Evolutionary conservation across 2,329 filamentous ascomycete species (phyloP).

Genomic region (Pestalotiopsis sp.): DNA sequence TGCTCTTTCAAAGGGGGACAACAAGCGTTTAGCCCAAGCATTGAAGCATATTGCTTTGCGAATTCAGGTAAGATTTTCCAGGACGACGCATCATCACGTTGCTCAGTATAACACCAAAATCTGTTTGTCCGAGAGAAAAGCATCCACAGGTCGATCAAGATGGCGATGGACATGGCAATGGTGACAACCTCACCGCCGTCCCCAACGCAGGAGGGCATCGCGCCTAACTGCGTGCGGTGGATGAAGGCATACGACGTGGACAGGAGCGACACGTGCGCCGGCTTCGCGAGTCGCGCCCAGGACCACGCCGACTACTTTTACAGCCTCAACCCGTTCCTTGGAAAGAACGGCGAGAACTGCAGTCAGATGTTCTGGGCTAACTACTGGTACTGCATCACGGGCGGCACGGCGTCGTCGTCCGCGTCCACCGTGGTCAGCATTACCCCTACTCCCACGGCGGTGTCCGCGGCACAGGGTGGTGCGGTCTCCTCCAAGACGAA

Average conservation of each 20-base stretch:
- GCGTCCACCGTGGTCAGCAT: neutral
- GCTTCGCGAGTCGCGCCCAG: slow-evolving; percentile 12
- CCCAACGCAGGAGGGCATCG: slow-evolving; percentile 15
- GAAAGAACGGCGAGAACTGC: slow-evolving; percentile 16
- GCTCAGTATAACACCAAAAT: neutral
- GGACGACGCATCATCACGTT: neutral
- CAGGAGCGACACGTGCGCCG: slow-evolving; percentile 12
- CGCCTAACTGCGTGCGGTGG: slow-evolving; percentile 16
- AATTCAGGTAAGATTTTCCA: neutral
- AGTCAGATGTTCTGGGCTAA: slow-evolving; percentile 12
- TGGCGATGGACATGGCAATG: neutral
- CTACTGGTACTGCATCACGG: slow-evolving; percentile 15
- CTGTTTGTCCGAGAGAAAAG: neutral
- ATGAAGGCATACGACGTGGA: slow-evolving; percentile 13
- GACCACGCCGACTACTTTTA: slow-evolving; percentile 2
- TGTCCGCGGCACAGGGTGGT: neutral
- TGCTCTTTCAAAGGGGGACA: neutral
- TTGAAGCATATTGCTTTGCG: neutral
- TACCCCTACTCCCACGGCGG: neutral
- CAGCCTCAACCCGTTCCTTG: slow-evolving; percentile 17
- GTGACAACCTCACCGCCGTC: slow-evolving; percentile 3
- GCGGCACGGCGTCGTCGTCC: neutral
- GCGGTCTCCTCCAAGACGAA: neutral
- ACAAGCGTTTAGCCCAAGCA: neutral
- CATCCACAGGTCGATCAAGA: neutral